These are phyloP conservation scores for Russula olivacea DNA, from an alignment of 768 basidiomycete genomes.

Conservation along the genomic window DNA sequence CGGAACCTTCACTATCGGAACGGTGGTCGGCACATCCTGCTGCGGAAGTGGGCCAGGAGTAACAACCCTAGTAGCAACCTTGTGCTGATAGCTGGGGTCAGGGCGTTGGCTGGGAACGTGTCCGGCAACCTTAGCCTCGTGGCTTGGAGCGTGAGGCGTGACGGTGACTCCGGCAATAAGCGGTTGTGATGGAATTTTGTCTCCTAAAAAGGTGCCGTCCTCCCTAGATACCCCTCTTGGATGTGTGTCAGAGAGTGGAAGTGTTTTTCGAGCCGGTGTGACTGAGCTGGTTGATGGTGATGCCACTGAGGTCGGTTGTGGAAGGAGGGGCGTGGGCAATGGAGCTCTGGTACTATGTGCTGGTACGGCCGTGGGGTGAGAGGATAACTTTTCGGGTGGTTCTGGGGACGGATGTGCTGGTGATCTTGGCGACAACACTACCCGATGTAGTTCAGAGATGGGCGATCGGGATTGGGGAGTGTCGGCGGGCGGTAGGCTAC, in stretches of 20 bases:
- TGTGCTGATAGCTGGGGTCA: background rate
- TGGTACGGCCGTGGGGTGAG: background rate
- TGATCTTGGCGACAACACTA: background rate
- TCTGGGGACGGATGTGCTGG: background rate
- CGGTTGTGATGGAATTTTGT: no score
- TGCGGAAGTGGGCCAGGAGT: background rate
- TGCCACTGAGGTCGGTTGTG: no score
- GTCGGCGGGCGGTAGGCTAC: background rate
- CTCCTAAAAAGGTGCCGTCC: background rate
- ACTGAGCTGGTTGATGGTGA: no score
- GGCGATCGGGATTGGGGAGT: no score
- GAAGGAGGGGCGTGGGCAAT: background rate
- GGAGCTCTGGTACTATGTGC: background rate
- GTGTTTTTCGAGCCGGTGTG: no score
- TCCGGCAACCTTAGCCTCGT: background rate
- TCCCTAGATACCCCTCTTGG: background rate
- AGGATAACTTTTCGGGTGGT: background rate
- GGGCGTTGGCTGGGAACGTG: background rate
- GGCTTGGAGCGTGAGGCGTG: no score
- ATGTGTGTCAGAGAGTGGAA: background rate
- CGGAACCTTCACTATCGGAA: background rate
- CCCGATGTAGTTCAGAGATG: background rate
- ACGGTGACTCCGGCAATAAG: no score
- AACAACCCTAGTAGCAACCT: background rate
- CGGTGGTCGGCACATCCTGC: no score